Percentiles rank a stretch among this genome's conserved stretches.
phyloP scores from a whole-genome alignment of 1,139 yeast genomes.

The Hemisphaericaspora subhashii region DNA sequence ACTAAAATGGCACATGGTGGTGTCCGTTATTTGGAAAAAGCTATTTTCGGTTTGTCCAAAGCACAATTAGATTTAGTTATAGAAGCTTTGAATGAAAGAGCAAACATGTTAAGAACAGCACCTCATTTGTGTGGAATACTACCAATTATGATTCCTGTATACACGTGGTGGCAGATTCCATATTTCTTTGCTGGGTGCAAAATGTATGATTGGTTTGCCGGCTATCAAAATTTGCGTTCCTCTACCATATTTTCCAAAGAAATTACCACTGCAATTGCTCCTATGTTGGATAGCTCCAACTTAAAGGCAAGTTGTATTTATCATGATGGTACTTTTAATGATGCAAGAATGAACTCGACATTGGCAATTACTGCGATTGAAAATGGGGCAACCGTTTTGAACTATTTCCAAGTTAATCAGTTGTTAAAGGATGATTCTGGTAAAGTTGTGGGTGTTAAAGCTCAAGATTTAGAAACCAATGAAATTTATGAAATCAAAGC shows the following conservation, averaged over 20 bases:
- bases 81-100: conserved; percentile 92
- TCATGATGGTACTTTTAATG: conserved; percentile 95
- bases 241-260: conserved; percentile 73
- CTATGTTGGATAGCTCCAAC: conserved; percentile 78
- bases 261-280: conserved; percentile 75
- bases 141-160: conserved; percentile 94
- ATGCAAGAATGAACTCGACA: conserved; percentile 85
- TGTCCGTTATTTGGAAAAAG: conserved; percentile 92
- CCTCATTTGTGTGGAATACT: conserved; percentile 86
- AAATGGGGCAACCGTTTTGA: conserved; percentile 86
- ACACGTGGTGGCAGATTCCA: conserved; percentile 95
- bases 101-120: conserved; percentile 85
- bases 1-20: conserved; percentile 99
- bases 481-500: conserved; percentile 60
- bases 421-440: conserved; percentile 62
- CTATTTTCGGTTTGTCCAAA: conserved; percentile 85
- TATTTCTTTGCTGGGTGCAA: conserved; percentile 91
- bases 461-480: conserved; percentile 73
- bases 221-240: conserved; percentile 77
- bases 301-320: conserved; percentile 90
- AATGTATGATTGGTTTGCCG: conserved; percentile 92
- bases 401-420: conserved; percentile 80
- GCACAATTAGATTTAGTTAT: conserved; percentile 90
- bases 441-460: conserved; percentile 73
- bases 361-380: conserved; percentile 84